These are phyloP conservation scores for Pseudotsuga menziesii DNA, from an alignment of 75 land plant species.

Conservation along the genomic window DNA sequence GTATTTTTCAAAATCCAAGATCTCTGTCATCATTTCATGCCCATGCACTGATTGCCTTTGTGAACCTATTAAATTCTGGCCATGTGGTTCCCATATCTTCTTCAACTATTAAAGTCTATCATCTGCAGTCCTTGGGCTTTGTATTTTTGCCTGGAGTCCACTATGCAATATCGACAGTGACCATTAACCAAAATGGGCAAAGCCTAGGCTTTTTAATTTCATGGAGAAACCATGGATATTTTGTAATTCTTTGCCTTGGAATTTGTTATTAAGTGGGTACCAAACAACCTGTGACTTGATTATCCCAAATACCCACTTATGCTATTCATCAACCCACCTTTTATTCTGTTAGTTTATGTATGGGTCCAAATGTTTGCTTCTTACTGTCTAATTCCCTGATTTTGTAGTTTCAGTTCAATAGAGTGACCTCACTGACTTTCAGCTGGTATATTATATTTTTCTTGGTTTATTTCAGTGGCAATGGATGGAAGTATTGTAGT, in stretches of 20 bases:
- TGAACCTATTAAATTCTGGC: not conserved
- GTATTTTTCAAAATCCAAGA: not conserved
- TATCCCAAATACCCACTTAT: not conserved
- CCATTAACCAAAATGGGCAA: not conserved
- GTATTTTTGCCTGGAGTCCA: not conserved
- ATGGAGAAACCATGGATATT: not conserved
- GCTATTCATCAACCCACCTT: not conserved
- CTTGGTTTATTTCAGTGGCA: conserved; percentile 46
- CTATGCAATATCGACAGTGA: not conserved
- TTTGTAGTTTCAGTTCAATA: not conserved
- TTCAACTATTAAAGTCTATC: not conserved
- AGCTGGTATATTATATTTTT: not conserved
- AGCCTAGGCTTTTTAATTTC: not conserved
- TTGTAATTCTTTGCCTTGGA: not conserved
- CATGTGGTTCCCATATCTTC: not conserved
- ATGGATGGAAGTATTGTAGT: conserved; percentile 92
- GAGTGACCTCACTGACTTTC: not conserved
- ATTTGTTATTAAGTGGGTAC: not conserved
- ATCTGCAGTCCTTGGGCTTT: not conserved
- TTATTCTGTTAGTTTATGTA: not conserved
- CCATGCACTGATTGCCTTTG: not conserved
- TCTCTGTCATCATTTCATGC: not conserved
- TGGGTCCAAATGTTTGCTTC: conserved; percentile 6
- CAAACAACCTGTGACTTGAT: not conserved
- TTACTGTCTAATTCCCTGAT: not conserved